A percentile compares a stretch with the other conserved stretches of the same genome.
Conservation (phyloP, 2,329 filamentous ascomycete species). For the Macrophomina phaseolina region DNA sequence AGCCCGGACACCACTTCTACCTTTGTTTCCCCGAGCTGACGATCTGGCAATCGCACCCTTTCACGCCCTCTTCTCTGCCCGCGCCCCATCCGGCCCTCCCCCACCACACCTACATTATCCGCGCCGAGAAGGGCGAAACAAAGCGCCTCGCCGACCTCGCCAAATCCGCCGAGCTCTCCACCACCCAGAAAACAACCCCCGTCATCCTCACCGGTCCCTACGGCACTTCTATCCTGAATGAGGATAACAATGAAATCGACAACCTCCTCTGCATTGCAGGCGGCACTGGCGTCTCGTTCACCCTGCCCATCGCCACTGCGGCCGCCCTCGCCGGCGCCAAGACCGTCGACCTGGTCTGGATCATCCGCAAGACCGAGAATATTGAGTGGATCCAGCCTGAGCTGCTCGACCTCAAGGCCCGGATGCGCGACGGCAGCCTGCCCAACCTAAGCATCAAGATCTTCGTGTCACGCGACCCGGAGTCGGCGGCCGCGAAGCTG, state of each 20-base stretch:
- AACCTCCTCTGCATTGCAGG: conserved; percentile 46
- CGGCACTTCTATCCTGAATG: conserved; percentile 36
- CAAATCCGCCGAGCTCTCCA: conserved; percentile 15
- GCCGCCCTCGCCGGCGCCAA: conserved; percentile 37
- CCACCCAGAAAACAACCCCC: conserved; percentile 33
- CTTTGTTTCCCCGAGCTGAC: conserved; percentile 69
- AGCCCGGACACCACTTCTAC: conserved; percentile 73
- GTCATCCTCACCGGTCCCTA: conserved; percentile 45
- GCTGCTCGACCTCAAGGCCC: conserved; percentile 34
- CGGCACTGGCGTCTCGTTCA: conserved; percentile 46
- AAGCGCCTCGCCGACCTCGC: conserved; percentile 41
- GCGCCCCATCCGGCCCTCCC: conserved; percentile 43
- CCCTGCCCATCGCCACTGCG: conserved; percentile 43
- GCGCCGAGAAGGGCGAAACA: conserved; percentile 42
- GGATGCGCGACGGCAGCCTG: conserved; percentile 24
- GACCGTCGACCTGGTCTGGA: conserved; percentile 42
- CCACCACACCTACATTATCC: conserved; percentile 45
- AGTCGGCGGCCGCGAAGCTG: not conserved
- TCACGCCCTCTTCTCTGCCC: conserved; percentile 66
- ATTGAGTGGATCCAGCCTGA: conserved; percentile 45
- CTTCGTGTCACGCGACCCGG: conserved; percentile 20
- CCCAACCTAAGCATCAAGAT: conserved; percentile 21
- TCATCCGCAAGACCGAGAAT: conserved; percentile 40
- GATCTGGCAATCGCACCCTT: conserved; percentile 76
- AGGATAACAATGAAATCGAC: conserved; percentile 30